Evolutionary conservation across 257 asterid genomes (phyloP).

Genomic region (Scutellaria barbata): DNA sequence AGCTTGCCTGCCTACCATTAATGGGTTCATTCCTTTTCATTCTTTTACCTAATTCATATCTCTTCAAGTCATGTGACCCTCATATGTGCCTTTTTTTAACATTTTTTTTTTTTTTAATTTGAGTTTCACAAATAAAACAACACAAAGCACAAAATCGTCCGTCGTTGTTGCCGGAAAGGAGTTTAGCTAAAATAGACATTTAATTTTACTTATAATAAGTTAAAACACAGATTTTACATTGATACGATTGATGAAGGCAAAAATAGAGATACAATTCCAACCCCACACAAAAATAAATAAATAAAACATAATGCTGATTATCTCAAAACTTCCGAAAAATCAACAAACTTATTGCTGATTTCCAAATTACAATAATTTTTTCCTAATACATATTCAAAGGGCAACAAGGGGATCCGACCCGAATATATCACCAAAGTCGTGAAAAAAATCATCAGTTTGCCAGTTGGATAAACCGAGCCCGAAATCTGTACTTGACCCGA

Average conservation of each 20-base stretch:
- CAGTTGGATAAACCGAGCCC: conserved; percentile 49
- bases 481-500: conserved; percentile 54
- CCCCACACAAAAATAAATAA: conserved; percentile 15
- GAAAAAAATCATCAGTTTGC: conserved; percentile 64
- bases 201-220: conserved; percentile 22
- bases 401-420: conserved; percentile 80
- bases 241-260: background rate
- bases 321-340: conserved; percentile 46
- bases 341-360: conserved; percentile 41
- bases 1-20: conserved; percentile 5
- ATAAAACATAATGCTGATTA: conserved; percentile 4
- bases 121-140: background rate
- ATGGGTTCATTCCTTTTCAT: conserved; percentile 58
- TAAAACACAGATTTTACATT: conserved; percentile 11
- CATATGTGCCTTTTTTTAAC: conserved; percentile 42
- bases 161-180: conserved; percentile 47
- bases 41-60: conserved; percentile 63
- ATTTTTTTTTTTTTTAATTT: background rate
- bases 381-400: conserved; percentile 9
- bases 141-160: conserved; percentile 40
- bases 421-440: conserved; percentile 77
- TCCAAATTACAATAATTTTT: conserved; percentile 17
- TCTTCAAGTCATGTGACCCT: conserved; percentile 57
- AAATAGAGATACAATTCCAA: background rate
- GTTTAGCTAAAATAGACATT: conserved; percentile 8